These are phyloP conservation scores for Neurospora terricola DNA, from an alignment of 495 filamentous ascomycete species.

Conservation along the genomic window DNA sequence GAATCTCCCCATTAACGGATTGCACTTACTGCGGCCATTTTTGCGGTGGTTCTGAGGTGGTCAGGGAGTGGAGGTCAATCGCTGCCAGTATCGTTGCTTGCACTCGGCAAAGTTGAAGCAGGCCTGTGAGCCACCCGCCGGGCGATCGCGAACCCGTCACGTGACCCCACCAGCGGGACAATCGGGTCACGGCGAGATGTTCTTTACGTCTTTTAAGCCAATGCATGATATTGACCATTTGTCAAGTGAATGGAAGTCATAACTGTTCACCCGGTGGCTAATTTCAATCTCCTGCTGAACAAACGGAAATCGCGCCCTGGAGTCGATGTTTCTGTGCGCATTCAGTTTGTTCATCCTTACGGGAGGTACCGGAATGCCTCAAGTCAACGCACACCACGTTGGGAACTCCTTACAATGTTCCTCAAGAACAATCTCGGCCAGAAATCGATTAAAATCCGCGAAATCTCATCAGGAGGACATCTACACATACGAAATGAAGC, in stretches of 20 bases:
- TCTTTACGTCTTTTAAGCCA: neutral
- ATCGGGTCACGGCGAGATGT: neutral
- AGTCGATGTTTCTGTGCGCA: neutral
- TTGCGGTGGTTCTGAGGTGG: constrained; percentile 47
- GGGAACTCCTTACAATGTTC: neutral
- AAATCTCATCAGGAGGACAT: neutral
- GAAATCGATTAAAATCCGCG: neutral
- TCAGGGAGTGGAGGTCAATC: constrained; percentile 34
- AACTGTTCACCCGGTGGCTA: neutral
- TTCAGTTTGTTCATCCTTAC: neutral
- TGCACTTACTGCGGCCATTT: constrained; percentile 79
- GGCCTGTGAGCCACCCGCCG: constrained; percentile 3
- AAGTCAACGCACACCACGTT: neutral
- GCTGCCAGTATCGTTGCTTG: constrained; percentile 26
- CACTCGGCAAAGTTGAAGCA: constrained; percentile 22
- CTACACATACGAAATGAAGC: neutral
- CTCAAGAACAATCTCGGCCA: neutral
- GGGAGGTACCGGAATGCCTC: neutral
- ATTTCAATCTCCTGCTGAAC: neutral
- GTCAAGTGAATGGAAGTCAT: neutral
- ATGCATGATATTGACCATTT: neutral
- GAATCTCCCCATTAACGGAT: constrained; percentile 11
- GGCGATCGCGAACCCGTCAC: constrained; percentile 15
- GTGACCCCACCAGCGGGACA: constrained; percentile 9
- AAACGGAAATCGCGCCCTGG: neutral